Evolutionary conservation across 2,329 filamentous ascomycete genomes (phyloP), one percentile per base, ranked within the genome.

Genomic region (Colletotrichum horii): DNA sequence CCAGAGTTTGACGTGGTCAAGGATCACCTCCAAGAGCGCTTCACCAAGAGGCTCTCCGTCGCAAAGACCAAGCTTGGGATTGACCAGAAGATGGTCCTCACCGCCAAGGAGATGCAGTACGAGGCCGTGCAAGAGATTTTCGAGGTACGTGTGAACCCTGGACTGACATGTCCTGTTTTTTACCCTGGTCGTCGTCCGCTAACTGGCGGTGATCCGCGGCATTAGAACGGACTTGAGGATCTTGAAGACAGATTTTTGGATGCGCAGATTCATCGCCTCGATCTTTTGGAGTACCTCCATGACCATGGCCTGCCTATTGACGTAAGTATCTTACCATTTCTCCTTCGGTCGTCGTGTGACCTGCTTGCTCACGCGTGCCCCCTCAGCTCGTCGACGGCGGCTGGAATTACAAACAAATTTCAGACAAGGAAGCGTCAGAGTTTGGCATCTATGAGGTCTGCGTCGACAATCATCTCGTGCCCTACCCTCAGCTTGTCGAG

Each of bases 1-100:
- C 84, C 87, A 8, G 90, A 93, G 80, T 91, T 91, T 82, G 78
- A 84, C 12, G 82, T 85, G 22, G 84, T 93, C 70, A 86, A 88
- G 78, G 81, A 84, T 5, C 86, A 91, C 76, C 87, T 95, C 15
- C 78, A 83, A 62, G 68, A 76, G 43, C 83, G 80, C 48, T 80
- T 84, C 56, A 79, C 81, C 6, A 78, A 80, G 38, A 83, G 82
- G 70, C 74, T 84, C 12, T 78, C 78, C 19, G 79, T 84, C 73
- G 80, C 82, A 55, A 79, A 82, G 52, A 80, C 76, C 34, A 82
- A 83, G 26, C 81, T 82, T 30, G 79, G 22, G 26, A 56, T 70
- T 52, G 72, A 61, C 48, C 60, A 32, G 22, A 64, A 86, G 6
- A 79, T 81, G 24, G 82, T 87, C 66, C 77, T 83, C 34, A 77